Evolutionary conservation across 768 basidiomycete species (phyloP), one percentile per base, ranked within the genome.

Genomic region (Pilatotrama ljubarskyi): DNA sequence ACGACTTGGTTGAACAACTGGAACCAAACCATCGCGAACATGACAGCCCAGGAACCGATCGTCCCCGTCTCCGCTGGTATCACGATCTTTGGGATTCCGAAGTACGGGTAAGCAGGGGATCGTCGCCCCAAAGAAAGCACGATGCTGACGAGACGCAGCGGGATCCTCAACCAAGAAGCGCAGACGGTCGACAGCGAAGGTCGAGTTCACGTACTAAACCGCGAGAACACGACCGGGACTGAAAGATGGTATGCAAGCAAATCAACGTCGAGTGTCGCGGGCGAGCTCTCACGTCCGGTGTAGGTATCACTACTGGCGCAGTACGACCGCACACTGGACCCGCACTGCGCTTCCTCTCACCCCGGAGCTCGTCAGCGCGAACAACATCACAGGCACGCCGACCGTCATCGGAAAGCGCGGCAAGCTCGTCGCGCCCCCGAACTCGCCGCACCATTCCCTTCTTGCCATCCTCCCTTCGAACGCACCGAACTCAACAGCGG

Each of bases 321-420:
- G 66, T 48, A 70, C 72, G 29, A 58, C 52, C 9, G 44, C 38
- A 24, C 47, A 67, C 51, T 76, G 75, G 75, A 76, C 70, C 13
- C 72, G 75, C 10, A 74, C 69, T 4, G 50, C 72, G 7, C 63
- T 76, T 22, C 73, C 75, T 5, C 66, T 70, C 15, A 55, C 69
- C 1, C 40, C 63, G 11, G 63, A 60, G 29, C 64, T 70, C 2
- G 58, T 51, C n/a, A 68, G 68, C 50, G 44, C 57, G 15, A 72
- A 75, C 60, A 76, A 75, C 67, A 67, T 75, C 43, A 76, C 75
- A 5, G 66, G 61, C 26, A 74, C 74, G 13, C 73, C 73, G 1
- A 75, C 73, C 3, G 72, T 73, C 36, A 75, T 73, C 61, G 75
- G 76, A 35, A 76, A 77, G 57, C 71, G 74, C 57, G 75, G 74